A percentile compares a stretch with the other conserved stretches of the same genome.
phyloP scores from a whole-genome alignment of 2,329 filamentous ascomycete species.

The Verticillium isaacii region DNA sequence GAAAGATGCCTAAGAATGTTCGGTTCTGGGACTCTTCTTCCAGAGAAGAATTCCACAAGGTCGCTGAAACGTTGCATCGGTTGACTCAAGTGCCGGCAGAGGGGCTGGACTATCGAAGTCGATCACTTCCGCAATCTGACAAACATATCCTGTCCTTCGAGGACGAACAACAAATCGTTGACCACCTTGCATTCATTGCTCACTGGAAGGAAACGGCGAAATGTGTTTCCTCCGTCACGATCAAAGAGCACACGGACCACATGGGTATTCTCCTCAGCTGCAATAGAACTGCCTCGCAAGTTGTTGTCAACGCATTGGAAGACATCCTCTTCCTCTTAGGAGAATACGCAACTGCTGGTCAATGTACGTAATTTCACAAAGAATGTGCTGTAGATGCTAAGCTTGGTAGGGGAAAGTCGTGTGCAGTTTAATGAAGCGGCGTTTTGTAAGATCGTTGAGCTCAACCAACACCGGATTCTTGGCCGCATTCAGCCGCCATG shows the following conservation, averaged over 20 bases:
- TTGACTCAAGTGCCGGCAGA: not conserved
- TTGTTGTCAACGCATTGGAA: not conserved
- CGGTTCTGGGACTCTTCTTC: not conserved
- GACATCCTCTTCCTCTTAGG: not conserved
- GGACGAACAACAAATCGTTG: too few species aligned
- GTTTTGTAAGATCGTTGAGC: not conserved
- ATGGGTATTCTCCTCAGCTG: too few species aligned
- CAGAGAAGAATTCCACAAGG: not conserved
- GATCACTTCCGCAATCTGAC: too few species aligned
- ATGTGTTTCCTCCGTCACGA: too few species aligned
- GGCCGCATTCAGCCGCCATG: not conserved
- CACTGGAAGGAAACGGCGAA: too few species aligned
- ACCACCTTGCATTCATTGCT: too few species aligned
- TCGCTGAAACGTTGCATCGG: not conserved
- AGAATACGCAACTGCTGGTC: not conserved
- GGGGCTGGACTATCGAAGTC: too few species aligned
- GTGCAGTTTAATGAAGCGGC: not conserved
- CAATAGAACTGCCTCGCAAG: not conserved
- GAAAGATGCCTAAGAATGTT: not conserved
- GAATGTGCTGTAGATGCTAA: not conserved
- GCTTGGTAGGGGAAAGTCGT: not conserved
- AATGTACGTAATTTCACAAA: not conserved
- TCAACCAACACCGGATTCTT: not conserved
- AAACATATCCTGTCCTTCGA: too few species aligned
- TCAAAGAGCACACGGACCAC: too few species aligned